Percentiles rank a stretch among this genome's conserved stretches.
Evolutionary conservation across 164 flowering plant species (phyloP).

Genomic region (Sextonia rubra): DNA sequence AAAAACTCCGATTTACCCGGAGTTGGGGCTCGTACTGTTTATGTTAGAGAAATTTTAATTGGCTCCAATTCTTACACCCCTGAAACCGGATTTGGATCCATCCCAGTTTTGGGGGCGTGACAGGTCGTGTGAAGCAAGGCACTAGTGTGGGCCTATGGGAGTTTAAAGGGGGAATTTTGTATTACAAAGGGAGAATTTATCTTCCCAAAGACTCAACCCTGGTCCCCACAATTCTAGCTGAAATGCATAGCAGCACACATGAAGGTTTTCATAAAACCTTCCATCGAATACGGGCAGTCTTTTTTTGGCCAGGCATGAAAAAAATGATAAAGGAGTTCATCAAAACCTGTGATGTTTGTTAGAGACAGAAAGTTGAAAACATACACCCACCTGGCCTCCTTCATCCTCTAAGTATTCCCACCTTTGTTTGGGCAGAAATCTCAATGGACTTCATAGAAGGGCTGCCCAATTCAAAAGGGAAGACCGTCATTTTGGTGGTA

Average conservation of each 20-base stretch:
- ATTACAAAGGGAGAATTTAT: neutral
- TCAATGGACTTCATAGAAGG: slow-evolving; percentile 9
- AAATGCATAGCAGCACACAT: neutral
- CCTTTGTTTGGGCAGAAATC: neutral
- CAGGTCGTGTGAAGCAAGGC: no score
- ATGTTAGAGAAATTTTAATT: no score
- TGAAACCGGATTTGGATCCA: no score
- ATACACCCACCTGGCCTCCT: neutral
- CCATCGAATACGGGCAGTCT: neutral
- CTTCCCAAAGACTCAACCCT: neutral
- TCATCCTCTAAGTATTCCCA: neutral
- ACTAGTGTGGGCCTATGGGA: neutral
- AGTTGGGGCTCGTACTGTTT: no score
- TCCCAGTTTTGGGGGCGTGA: no score
- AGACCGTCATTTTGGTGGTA: neutral
- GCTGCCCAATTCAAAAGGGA: slow-evolving; percentile 1
- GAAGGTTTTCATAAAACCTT: neutral
- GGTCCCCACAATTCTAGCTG: neutral
- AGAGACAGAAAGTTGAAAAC: neutral
- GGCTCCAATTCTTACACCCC: no score
- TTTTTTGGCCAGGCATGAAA: slow-evolving; percentile 7
- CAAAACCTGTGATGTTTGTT: neutral
- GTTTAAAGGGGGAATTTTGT: neutral
- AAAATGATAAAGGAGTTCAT: neutral
- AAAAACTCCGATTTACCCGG: no score